A percentile compares a stretch with the other conserved stretches of the same genome.
phyloP scores from a whole-genome alignment of 306 rosid genomes.

The Prunus mongolica region DNA sequence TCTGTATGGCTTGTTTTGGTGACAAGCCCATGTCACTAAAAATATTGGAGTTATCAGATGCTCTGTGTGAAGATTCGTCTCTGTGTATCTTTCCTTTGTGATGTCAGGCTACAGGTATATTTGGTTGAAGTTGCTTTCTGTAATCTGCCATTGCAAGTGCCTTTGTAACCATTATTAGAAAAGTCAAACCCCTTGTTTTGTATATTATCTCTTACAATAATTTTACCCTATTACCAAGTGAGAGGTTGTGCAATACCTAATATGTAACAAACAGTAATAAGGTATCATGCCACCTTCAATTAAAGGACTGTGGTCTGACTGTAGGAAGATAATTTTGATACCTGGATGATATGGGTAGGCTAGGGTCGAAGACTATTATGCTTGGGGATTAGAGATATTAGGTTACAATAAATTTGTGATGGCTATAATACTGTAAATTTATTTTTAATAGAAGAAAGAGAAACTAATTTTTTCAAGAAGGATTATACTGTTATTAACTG shows the following conservation, averaged over 20 bases:
- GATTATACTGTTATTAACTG: neutral
- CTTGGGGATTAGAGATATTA: neutral
- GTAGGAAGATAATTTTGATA: neutral
- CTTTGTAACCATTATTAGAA: neutral
- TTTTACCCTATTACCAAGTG: neutral
- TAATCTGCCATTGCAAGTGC: neutral
- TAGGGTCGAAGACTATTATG: neutral
- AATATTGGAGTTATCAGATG: neutral
- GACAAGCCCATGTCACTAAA: neutral
- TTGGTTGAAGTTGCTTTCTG: neutral
- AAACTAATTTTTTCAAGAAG: neutral
- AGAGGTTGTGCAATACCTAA: neutral
- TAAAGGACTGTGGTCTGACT: neutral
- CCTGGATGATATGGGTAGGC: neutral
- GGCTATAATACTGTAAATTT: neutral
- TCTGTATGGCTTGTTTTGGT: neutral
- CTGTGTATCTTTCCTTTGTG: neutral
- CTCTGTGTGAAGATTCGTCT: neutral
- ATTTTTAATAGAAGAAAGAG: neutral
- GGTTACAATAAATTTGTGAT: neutral
- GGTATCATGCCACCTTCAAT: neutral
- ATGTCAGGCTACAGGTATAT: neutral
- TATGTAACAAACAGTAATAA: neutral
- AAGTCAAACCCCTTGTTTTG: neutral
- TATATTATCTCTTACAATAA: neutral